phyloP scores from a whole-genome alignment of 2,329 filamentous ascomycete genomes.

The Calycina herbarum region DNA sequence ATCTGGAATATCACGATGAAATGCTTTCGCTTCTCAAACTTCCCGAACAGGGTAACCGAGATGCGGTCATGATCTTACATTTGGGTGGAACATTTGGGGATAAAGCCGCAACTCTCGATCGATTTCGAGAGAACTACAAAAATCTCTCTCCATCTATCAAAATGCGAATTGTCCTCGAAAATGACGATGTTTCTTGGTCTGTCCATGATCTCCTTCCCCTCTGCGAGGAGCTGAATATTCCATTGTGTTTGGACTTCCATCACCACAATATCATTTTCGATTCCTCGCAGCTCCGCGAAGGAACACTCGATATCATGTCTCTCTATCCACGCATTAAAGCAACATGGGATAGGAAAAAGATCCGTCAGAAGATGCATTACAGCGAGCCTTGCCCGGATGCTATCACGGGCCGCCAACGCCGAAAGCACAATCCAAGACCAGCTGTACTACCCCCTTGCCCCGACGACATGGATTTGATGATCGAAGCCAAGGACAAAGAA shows the following conservation, averaged over 20 bases:
- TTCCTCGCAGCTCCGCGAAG: constrained; percentile 69
- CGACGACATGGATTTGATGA: constrained; percentile 92
- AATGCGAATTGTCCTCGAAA: constrained; percentile 82
- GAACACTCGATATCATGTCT: constrained; percentile 75
- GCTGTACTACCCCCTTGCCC: constrained; percentile 78
- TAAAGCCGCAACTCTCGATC: constrained; percentile 51
- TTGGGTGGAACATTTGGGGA: constrained; percentile 91
- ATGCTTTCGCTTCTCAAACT: constrained; percentile 75
- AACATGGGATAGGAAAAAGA: constrained; percentile 82
- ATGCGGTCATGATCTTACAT: constrained; percentile 93
- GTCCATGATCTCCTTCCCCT: constrained; percentile 87
- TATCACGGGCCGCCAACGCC: constrained; percentile 72
- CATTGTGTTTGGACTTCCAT: constrained; percentile 87
- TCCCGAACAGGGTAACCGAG: constrained; percentile 74
- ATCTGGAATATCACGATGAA: constrained; percentile 86
- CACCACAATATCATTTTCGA: constrained; percentile 96
- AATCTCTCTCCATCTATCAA: constrained; percentile 69
- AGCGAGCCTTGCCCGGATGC: constrained; percentile 78
- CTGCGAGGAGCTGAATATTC: constrained; percentile 93
- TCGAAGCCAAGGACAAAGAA: constrained; percentile 97
- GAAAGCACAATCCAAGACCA: constrained; percentile 84
- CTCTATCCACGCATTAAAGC: constrained; percentile 76
- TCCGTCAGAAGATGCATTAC: constrained; percentile 96
- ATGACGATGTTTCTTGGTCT: constrained; percentile 91
- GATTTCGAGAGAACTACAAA: constrained; percentile 55